phyloP scores from a whole-genome alignment of 2,329 filamentous ascomycete genomes.

The Tolypocladium pustulatum region DNA sequence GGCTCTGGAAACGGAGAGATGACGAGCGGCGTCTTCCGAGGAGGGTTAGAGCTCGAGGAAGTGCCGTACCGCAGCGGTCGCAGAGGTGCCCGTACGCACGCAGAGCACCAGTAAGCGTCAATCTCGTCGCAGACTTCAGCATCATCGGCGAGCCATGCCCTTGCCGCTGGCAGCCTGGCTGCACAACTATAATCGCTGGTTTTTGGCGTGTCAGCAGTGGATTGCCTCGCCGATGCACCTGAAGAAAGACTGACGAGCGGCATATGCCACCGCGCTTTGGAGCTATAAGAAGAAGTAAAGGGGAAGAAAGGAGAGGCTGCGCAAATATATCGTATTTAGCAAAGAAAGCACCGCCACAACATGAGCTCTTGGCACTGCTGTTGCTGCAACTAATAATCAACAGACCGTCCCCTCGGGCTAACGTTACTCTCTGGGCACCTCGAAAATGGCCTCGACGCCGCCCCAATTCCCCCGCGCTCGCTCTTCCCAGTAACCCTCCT shows the following conservation, averaged over 20 bases:
- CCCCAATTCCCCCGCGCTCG: conserved; percentile 58
- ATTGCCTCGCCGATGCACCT: too few relatives aligned
- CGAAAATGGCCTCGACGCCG: conserved; percentile 42
- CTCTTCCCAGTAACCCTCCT: conserved; percentile 91
- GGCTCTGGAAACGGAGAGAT: background rate
- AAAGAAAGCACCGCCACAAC: background rate
- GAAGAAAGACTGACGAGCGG: too few relatives aligned
- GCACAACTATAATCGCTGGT: too few relatives aligned
- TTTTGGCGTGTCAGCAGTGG: too few relatives aligned
- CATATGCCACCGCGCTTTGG: too few relatives aligned
- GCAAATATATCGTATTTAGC: background rate
- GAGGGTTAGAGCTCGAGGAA: background rate
- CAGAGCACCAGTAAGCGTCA: too few relatives aligned
- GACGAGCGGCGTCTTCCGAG: background rate
- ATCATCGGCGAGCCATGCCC: too few relatives aligned
- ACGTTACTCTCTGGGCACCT: too few relatives aligned
- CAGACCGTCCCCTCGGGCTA: too few relatives aligned
- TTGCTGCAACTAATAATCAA: background rate
- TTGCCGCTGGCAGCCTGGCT: too few relatives aligned
- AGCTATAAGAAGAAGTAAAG: background rate
- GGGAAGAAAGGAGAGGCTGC: background rate
- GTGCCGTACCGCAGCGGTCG: background rate
- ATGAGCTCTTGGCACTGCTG: background rate
- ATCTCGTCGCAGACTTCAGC: too few relatives aligned
- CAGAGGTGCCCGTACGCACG: background rate